Evolutionary conservation across 2,329 filamentous ascomycete species (phyloP), one percentile per base, ranked within the genome.

Genomic region (Fonsecaea pedrosoi): DNA sequence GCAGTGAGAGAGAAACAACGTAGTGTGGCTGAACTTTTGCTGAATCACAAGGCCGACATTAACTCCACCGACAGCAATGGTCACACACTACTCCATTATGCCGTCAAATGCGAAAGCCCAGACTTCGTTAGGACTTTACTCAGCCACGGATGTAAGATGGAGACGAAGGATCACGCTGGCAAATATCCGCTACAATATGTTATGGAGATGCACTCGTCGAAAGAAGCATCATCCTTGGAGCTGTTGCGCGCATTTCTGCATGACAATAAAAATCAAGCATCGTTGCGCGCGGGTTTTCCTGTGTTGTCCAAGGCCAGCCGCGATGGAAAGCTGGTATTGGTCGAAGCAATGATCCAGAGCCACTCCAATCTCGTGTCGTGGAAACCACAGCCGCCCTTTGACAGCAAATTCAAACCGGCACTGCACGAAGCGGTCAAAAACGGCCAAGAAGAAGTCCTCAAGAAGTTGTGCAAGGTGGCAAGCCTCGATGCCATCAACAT

Each of bases 71-170:
- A 62, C 32, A 32, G 40, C 7, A 7, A 57, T 10, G 37, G 37
- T 18, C 42, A 37, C 30, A 67, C 64, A 12, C 60, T 61, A 12
- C 60, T 67, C 34, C 45, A 56, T 67, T 15, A 65, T 56, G 61
- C 64, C n/a, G n/a, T n/a, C n/a, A n/a, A n/a, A n/a, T n/a, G n/a
- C n/a, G n/a, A n/a, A n/a, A n/a, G n/a, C n/a, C n/a, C n/a, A n/a
- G n/a, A n/a, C n/a, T n/a, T n/a, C n/a, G n/a, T n/a, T n/a, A n/a
- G n/a, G n/a, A n/a, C n/a, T n/a, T n/a, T n/a, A n/a, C n/a, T n/a
- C n/a, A n/a, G n/a, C n/a, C n/a, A 1, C 7, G 53, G 53, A 32
- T n/a, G 32, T 25, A 55, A 34, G 32, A 30, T 12, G 21, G 53
- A 35, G 1, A 5, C 35, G 1, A 55, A 55, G 13, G 32, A 30